Evolutionary conservation across 768 basidiomycete genomes (phyloP), one percentile per base, ranked within the genome.

Genomic region (Mycena vulgaris): DNA sequence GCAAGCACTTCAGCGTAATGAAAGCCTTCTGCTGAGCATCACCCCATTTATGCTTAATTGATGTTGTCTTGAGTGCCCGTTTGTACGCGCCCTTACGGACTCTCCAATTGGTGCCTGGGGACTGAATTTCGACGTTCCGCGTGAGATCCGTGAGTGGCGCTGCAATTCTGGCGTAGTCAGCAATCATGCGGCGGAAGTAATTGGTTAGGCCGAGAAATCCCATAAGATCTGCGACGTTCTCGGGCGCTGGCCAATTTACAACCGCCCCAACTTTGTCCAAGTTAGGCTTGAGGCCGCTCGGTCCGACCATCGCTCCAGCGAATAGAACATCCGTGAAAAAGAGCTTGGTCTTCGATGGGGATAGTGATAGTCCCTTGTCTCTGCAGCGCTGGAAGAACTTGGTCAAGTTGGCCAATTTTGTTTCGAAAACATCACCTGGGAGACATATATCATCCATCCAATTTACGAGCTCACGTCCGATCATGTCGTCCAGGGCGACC

Each of bases 401-500:
- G 2, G 70, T 52, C 17, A 86, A 56, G 6, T 80, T 76, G 5
- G 11, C 45, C 27, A 83, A 10, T 30, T 74, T 69, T 17, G 71
- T 72, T 4, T 80, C 75, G 65, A 85, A 85, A 0, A 63, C 65
- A 69, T 85, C 78, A 4, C 70, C 79, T 40, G 80, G 75, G 5
- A 78, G 45, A 2, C 78, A 80, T 0, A 82, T 78, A 64, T 87
- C 81, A 45, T 86, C 83, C 11, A 86, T 80, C 40, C 83, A 85
- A 0, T 80, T 69, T 35, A 82, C 81, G 13, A 83, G 27, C 0
- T 68, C 65, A 0, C 69, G 56, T 1, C 75, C 75, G 6, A 83
- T 58, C 16, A 82, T 60, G 58, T 81, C 78, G 1, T 75, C 69
- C 4, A 83, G 58, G 0, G 69, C 56, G 0, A 56, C 28, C 0